These are phyloP conservation scores for Mesembryanthemum crystallinum DNA, from an alignment of 148 eudicot species.

Conservation along the genomic window DNA sequence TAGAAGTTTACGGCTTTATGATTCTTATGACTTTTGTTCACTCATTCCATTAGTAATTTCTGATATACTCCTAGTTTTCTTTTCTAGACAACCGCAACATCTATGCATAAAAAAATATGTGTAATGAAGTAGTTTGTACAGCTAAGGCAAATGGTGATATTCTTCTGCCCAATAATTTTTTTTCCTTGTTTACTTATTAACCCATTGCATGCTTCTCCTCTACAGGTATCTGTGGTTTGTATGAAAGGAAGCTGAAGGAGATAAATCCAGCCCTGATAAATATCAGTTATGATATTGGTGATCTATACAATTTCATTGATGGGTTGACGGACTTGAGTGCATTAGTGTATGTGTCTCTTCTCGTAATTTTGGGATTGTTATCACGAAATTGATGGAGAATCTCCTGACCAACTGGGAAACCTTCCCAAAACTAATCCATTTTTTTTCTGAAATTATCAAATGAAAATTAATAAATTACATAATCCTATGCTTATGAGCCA, in stretches of 20 bases:
- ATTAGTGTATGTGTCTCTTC: constrained; percentile 60
- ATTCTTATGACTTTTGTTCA: no score
- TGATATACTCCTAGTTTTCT: not conserved
- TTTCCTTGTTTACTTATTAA: not conserved
- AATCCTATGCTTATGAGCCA: not conserved
- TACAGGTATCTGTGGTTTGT: constrained; percentile 84
- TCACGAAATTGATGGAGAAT: not conserved
- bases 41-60: no score
- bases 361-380: constrained; percentile 2
- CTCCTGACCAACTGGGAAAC: not conserved
- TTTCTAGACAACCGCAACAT: not conserved
- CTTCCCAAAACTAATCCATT: not conserved
- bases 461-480: not conserved
- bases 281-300: constrained; percentile 78
- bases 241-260: constrained; percentile 91
- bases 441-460: not conserved
- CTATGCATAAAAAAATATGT: not conserved
- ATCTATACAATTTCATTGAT: constrained; percentile 90
- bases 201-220: constrained; percentile 7
- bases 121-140: not conserved
- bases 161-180: not conserved
- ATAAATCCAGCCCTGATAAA: constrained; percentile 71
- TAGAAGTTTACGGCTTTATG: not conserved
- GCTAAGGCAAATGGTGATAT: not conserved
- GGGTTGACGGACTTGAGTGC: constrained; percentile 96